Evolutionary conservation across 352 stramenopile genomes (phyloP).

Genomic region (Phytophthora quininea): DNA sequence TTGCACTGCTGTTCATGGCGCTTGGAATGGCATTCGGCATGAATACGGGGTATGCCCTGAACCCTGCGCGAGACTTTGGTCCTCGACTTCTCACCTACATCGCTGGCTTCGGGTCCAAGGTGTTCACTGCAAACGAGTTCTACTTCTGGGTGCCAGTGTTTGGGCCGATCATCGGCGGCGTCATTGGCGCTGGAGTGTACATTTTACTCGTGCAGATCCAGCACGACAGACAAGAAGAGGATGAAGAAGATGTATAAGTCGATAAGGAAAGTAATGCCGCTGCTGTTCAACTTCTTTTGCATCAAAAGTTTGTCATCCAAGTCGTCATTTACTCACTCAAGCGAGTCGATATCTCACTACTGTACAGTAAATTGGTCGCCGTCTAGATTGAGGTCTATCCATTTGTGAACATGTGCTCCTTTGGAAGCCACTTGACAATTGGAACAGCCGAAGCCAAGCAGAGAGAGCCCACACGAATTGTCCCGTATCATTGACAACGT

Average conservation of each 20-base stretch:
- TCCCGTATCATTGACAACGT: conserved; percentile 14
- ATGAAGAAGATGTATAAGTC: conserved; percentile 17
- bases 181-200: conserved; percentile 52
- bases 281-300: not conserved
- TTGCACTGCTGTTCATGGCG: conserved; percentile 58
- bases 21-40: conserved; percentile 66
- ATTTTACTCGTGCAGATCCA: conserved; percentile 59
- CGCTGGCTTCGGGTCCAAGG: conserved; percentile 56
- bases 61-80: conserved; percentile 53
- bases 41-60: conserved; percentile 49
- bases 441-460: conserved; percentile 13
- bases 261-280: not conserved
- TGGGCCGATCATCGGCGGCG: conserved; percentile 45
- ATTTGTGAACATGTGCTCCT: conserved; percentile 1
- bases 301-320: not conserved
- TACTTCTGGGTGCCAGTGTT: conserved; percentile 75
- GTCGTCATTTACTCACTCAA: no score
- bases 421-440: conserved; percentile 1
- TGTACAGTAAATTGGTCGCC: no score
- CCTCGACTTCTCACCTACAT: conserved; percentile 48
- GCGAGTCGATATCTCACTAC: no score
- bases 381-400: not conserved
- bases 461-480: conserved; percentile 6
- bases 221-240: conserved; percentile 35
- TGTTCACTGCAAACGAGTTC: conserved; percentile 52